These are phyloP conservation scores for Pichia sp. DNA, from an alignment of 1,139 yeast genomes.

Conservation along the genomic window DNA sequence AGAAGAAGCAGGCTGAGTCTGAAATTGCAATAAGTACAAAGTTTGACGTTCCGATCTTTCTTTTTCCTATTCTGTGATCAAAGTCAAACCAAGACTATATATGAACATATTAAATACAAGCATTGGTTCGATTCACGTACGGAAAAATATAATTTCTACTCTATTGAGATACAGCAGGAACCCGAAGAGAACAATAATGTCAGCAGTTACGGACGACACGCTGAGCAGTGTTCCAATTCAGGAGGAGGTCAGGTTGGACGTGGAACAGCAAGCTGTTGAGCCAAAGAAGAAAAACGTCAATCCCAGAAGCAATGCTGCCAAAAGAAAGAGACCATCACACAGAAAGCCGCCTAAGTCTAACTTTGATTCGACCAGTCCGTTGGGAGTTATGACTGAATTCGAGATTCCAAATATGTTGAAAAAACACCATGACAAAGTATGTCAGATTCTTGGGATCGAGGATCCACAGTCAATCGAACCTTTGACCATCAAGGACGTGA, in stretches of 20 bases:
- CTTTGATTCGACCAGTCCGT: constrained; percentile 72
- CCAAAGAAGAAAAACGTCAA: not conserved
- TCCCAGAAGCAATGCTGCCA: constrained; percentile 14
- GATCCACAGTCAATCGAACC: constrained; percentile 10
- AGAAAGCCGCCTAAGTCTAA: constrained; percentile 42
- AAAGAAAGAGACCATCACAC: constrained; percentile 31
- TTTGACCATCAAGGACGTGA: constrained; percentile 44
- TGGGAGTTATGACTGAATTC: constrained; percentile 63
- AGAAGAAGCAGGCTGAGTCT: too few relatives aligned
- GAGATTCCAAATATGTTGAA: constrained; percentile 64
- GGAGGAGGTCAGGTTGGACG: not conserved
- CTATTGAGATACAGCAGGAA: not conserved
- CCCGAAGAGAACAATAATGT: constrained; percentile 2
- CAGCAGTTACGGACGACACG: not conserved
- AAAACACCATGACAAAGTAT: constrained; percentile 28
- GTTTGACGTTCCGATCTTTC: not conserved
- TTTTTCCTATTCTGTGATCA: not conserved
- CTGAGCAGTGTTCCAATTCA: not conserved
- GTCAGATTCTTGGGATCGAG: constrained; percentile 12
- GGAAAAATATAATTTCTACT: not conserved
- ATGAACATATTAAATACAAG: not conserved
- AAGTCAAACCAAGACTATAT: not conserved
- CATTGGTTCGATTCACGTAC: not conserved
- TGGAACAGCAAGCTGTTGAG: not conserved
- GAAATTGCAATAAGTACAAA: too few relatives aligned